Base-by-base conservation (phyloP, 345 rosid species). In the Pistacia vera region DNA sequence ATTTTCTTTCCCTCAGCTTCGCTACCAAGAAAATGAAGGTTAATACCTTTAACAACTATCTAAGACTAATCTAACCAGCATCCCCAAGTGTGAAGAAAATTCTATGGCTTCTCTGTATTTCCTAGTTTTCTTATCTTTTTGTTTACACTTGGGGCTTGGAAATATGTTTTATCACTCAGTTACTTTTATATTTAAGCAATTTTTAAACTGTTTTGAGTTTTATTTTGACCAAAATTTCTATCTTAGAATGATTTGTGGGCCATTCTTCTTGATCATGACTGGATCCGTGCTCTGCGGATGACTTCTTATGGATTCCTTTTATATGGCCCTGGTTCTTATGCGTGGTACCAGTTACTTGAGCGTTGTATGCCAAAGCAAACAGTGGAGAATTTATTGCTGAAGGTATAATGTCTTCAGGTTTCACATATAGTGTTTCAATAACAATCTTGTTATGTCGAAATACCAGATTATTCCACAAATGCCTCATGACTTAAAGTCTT, bases 241-340 rank as follows among this genome's bases (percentile, higher is more conserved):
- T 28, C 48, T 63, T 79, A 90, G 97, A 90, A 83, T 49, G 76
- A 83, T 22, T 36, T 76, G 81, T 66, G 75, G 83, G 74, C 52
- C 57, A 36, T 84, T 69, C 75, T 95, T 81, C 77, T 84, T 17
- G 83, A 87, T 66, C 98, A 95, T 84, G 98, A 95, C 70, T 93
- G 93, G 97, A 61, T 86, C 28, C 96, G 98, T 72, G 91, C 99
- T 55, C 76, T 93, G 79, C 81, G 98, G 81, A 95, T 95, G 98
- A 76, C 90, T 78, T 88, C 98, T 57, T 95, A 95, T 74, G 99
- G 99, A 51, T 93, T 93, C 83, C 85, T 95, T 35, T 73, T 93
- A 17, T 95, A 93, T 69, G 99, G 98, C 0, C 99, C 99, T 58
- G 97, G 98, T 84, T 93, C 97, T 59, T 89, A 86, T 84, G 90